These are phyloP conservation scores for Tolypocladium tundrense DNA, from an alignment of 2,329 filamentous ascomycete species.

Conservation along the genomic window DNA sequence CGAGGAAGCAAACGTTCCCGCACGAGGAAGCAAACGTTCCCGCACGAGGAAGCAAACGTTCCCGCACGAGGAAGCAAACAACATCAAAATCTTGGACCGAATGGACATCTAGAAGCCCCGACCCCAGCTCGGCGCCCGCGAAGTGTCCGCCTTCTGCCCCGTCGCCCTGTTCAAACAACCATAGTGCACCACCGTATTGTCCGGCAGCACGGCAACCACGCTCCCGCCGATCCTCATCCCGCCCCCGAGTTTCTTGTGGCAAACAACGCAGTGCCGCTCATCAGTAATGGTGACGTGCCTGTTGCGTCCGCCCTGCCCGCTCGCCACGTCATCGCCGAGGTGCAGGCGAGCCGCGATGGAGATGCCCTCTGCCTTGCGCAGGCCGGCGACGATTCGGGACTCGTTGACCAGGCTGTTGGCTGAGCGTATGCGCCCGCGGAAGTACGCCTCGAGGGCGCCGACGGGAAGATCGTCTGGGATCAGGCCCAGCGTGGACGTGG, in stretches of 20 bases:
- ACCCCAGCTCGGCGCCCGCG: slow-evolving; percentile 24
- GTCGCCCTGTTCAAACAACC: slow-evolving; percentile 55
- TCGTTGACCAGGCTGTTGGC: slow-evolving; percentile 77
- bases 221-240: slow-evolving; percentile 78
- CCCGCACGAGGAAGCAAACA: background rate
- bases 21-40: no score
- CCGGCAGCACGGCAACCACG: slow-evolving; percentile 81
- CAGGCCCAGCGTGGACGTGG: slow-evolving; percentile 72
- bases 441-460: slow-evolving; percentile 75
- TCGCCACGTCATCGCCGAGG: slow-evolving; percentile 55
- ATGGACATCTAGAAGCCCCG: slow-evolving; percentile 20
- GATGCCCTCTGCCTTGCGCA: slow-evolving; percentile 73
- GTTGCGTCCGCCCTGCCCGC: slow-evolving; percentile 42
- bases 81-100: slow-evolving; percentile 2
- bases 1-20: no score
- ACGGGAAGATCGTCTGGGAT: slow-evolving; percentile 76
- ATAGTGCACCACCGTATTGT: slow-evolving; percentile 74
- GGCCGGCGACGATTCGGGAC: slow-evolving; percentile 62
- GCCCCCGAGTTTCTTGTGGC: slow-evolving; percentile 83
- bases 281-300: slow-evolving; percentile 72
- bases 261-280: slow-evolving; percentile 82
- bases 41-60: no score
- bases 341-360: slow-evolving; percentile 62
- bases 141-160: slow-evolving; percentile 22
- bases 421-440: slow-evolving; percentile 78